phyloP scores from a whole-genome alignment of 257 asterid species.

The Penstemon davidsonii region DNA sequence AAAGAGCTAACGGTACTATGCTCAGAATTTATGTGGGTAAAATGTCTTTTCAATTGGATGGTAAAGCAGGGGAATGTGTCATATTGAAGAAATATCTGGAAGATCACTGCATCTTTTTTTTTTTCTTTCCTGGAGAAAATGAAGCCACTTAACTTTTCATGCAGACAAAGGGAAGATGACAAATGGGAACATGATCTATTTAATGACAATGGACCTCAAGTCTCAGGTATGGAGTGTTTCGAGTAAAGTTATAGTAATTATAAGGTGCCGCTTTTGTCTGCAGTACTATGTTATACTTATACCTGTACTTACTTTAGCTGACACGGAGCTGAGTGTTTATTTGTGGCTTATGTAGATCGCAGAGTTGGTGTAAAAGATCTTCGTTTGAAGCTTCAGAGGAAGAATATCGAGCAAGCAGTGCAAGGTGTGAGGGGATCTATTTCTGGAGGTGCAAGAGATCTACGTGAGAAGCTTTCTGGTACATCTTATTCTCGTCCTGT shows the following conservation, averaged over 20 bases:
- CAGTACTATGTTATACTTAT: slow-evolving; percentile 14
- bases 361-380: slow-evolving; percentile 76
- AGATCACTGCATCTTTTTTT: slow-evolving; percentile 26
- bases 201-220: slow-evolving; percentile 41
- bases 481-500: slow-evolving; percentile 45
- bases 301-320: slow-evolving; percentile 15
- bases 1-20: slow-evolving; percentile 15
- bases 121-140: slow-evolving; percentile 25
- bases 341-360: slow-evolving; percentile 46
- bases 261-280: slow-evolving; percentile 22
- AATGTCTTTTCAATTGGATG: slow-evolving; percentile 31
- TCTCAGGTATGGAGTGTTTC: slow-evolving; percentile 49
- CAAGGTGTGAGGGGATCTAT: slow-evolving; percentile 57
- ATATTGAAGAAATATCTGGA: slow-evolving; percentile 28
- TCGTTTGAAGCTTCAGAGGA: slow-evolving; percentile 92
- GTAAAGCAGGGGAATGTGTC: slow-evolving; percentile 30
- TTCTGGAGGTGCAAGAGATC: slow-evolving; percentile 75
- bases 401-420: slow-evolving; percentile 53
- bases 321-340: neutral
- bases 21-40: slow-evolving; percentile 24
- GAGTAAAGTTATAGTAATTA: neutral
- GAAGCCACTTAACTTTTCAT: slow-evolving; percentile 29
- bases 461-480: slow-evolving; percentile 96
- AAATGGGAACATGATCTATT: slow-evolving; percentile 93
- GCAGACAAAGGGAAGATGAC: slow-evolving; percentile 84